Evolutionary conservation across 768 basidiomycete genomes (phyloP).

Genomic region (Pleurotus eryngii): DNA sequence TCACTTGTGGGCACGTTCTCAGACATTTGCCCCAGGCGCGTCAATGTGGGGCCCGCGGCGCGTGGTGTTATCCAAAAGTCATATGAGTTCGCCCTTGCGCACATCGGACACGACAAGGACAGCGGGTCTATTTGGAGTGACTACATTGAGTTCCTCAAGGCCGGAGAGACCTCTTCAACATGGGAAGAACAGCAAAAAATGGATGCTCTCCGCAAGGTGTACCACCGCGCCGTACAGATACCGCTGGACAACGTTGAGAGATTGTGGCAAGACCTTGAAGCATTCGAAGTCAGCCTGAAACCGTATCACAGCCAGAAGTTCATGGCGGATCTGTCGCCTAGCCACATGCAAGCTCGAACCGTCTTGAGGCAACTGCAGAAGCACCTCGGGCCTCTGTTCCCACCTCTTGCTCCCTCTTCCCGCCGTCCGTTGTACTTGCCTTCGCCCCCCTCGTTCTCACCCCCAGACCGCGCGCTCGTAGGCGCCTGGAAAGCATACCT

Average conservation of each 20-base stretch:
- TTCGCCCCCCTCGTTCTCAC: slow-evolving; percentile 67
- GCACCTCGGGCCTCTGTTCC: slow-evolving; percentile 63
- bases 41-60: slow-evolving; percentile 61
- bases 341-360: slow-evolving; percentile 93
- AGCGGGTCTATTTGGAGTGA: slow-evolving; percentile 92
- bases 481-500: slow-evolving; percentile 89
- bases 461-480: slow-evolving; percentile 70
- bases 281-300: slow-evolving; percentile 91
- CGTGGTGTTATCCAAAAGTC: slow-evolving; percentile 82
- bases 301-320: slow-evolving; percentile 94
- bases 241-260: slow-evolving; percentile 91
- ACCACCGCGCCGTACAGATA: slow-evolving; percentile 91
- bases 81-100: slow-evolving; percentile 88
- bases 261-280: slow-evolving; percentile 91
- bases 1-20: not conserved
- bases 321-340: slow-evolving; percentile 86
- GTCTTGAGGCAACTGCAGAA: slow-evolving; percentile 78
- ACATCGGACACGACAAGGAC: slow-evolving; percentile 90
- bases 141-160: slow-evolving; percentile 85
- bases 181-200: slow-evolving; percentile 98
- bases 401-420: slow-evolving; percentile 28
- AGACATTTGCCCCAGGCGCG: slow-evolving; percentile 41
- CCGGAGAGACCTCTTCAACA: slow-evolving; percentile 76
- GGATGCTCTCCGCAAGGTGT: slow-evolving; percentile 87
- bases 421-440: slow-evolving; percentile 61